Conservation (phyloP, 78 protist species). For the Monosiga brevicollis region DNA sequence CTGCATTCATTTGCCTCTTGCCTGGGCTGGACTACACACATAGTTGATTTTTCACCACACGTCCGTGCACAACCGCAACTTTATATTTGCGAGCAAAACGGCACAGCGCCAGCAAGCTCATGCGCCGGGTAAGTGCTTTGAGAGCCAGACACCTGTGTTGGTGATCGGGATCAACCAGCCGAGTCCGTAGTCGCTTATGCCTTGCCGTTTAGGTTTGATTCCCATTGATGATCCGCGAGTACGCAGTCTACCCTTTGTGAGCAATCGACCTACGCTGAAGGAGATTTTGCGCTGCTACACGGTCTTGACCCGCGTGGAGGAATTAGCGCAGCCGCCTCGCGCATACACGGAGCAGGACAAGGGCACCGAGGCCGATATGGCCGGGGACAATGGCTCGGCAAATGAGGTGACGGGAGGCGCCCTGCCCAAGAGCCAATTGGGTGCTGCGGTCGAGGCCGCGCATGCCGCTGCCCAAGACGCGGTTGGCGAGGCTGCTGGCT, state of each 20-base stretch:
- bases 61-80: background rate
- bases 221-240: background rate
- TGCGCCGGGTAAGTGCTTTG: background rate
- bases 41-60: background rate
- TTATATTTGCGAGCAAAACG: background rate
- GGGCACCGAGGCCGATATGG: no score
- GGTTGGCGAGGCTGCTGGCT: no score
- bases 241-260: background rate
- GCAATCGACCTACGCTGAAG: background rate
- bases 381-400: no score
- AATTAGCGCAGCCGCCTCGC: no score
- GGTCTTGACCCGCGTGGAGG: background rate
- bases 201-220: background rate
- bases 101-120: background rate
- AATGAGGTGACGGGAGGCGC: no score
- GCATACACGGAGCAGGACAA: no score
- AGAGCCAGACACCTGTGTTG: background rate
- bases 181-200: background rate
- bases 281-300: background rate
- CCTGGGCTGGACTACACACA: background rate
- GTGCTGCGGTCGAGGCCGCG: no score
- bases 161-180: background rate
- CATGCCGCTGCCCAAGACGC: no score
- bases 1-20: background rate
- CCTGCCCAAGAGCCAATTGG: no score